Conservation (phyloP, 768 basidiomycete species). For the Chalciporus piperatus region DNA sequence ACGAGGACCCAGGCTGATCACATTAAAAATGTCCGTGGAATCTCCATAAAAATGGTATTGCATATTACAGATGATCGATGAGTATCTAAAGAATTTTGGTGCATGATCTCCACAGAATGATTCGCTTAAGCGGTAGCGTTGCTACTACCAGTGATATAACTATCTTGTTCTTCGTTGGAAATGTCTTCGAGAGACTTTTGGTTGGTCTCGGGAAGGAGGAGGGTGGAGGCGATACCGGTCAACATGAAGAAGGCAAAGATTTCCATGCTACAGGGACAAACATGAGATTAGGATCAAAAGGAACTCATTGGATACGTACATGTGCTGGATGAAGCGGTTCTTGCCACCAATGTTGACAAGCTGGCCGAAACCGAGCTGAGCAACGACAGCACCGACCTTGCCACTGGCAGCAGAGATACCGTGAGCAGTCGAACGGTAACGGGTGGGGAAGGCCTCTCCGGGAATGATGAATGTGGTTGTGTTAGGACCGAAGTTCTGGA, state of each 20-base stretch:
- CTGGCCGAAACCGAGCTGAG: slow-evolving; percentile 73
- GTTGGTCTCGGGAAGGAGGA: slow-evolving; percentile 81
- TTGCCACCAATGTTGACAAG: slow-evolving; percentile 68
- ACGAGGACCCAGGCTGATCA: background rate
- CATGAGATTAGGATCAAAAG: slow-evolving; percentile 2
- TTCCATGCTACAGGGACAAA: slow-evolving; percentile 48
- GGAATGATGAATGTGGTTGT: slow-evolving; percentile 79
- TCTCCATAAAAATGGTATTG: background rate
- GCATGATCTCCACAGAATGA: background rate
- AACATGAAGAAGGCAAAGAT: slow-evolving; percentile 87
- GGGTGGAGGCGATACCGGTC: slow-evolving; percentile 78
- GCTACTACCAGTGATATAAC: slow-evolving; percentile 43
- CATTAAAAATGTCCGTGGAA: background rate
- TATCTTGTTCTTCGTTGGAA: slow-evolving; percentile 67
- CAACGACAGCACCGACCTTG: slow-evolving; percentile 79
- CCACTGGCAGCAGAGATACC: slow-evolving; percentile 83
- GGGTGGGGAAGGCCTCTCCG: slow-evolving; percentile 84
- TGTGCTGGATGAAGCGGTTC: slow-evolving; percentile 60
- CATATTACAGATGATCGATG: slow-evolving; percentile 10
- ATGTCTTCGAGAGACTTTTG: slow-evolving; percentile 62
- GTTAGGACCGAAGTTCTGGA: slow-evolving; percentile 88
- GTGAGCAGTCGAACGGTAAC: slow-evolving; percentile 82
- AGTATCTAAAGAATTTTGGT: background rate
- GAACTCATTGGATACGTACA: slow-evolving; percentile 43
- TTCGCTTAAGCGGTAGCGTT: slow-evolving; percentile 8